phyloP scores from a whole-genome alignment of 208 protist genomes.

The Leishmania guyanensis region DNA sequence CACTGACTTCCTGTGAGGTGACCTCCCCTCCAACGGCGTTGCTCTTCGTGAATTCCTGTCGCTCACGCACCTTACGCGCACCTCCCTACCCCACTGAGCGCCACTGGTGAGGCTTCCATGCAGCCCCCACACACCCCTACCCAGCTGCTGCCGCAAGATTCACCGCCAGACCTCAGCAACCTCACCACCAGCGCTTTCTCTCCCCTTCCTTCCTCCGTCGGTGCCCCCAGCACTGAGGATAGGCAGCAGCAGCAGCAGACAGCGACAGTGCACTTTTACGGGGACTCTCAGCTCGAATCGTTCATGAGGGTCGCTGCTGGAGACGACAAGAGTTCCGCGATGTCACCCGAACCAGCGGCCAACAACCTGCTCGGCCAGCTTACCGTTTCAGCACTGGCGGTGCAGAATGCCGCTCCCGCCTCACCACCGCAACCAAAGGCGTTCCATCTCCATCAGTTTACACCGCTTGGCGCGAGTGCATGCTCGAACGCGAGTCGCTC shows the following conservation, averaged over 20 bases:
- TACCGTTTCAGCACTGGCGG: constrained; percentile 3
- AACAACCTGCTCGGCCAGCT: constrained; percentile 1
- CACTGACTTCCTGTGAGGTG: constrained; percentile 11
- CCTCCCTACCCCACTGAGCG: constrained; percentile 1
- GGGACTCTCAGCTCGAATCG: constrained; percentile 7
- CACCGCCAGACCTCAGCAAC: not conserved
- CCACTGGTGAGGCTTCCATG: not conserved
- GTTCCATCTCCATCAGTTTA: not conserved
- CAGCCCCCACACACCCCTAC: not conserved
- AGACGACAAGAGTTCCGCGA: not conserved
- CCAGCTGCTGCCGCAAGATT: not conserved
- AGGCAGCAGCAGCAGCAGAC: not conserved
- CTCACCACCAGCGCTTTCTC: not conserved
- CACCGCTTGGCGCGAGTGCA: not conserved
- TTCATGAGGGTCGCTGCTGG: constrained; percentile 11
- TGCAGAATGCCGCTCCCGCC: not conserved
- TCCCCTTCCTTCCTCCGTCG: not conserved
- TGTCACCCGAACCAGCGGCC: not conserved
- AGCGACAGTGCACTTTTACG: not conserved
- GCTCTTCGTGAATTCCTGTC: not conserved
- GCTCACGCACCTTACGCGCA: not conserved
- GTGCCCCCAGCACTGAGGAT: not conserved
- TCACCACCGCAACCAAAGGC: not conserved
- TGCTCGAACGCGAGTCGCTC: constrained; percentile 15
- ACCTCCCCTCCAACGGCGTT: constrained; percentile 12